phyloP scores from a whole-genome alignment of 768 basidiomycete species.

The Termitomyces sp. region DNA sequence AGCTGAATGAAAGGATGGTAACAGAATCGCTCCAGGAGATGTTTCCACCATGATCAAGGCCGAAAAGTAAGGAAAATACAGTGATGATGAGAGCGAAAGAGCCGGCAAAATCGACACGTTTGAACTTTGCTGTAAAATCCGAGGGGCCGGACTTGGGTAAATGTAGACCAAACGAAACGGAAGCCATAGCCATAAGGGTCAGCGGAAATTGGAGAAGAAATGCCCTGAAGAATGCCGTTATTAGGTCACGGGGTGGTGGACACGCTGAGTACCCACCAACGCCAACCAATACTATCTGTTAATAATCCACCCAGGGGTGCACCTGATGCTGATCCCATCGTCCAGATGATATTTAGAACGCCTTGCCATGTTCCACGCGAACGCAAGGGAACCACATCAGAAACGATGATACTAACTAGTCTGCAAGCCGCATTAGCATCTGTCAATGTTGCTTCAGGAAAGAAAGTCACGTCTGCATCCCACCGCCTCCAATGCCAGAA shows the following conservation, averaged over 20 bases:
- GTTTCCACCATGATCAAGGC: conserved; percentile 52
- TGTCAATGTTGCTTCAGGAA: neutral
- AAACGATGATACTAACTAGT: conserved; percentile 61
- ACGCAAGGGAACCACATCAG: conserved; percentile 60
- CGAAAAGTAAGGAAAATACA: conserved; percentile 54
- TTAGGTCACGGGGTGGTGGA: neutral
- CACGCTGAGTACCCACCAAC: conserved; percentile 39
- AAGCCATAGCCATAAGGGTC: conserved; percentile 46
- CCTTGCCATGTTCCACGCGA: conserved; percentile 72
- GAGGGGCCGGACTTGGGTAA: conserved; percentile 40
- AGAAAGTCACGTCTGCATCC: conserved; percentile 54
- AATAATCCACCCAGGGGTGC: conserved; percentile 64
- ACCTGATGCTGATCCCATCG: conserved; percentile 53
- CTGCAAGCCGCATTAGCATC: conserved; percentile 24
- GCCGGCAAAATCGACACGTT: conserved; percentile 61
- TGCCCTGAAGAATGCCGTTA: conserved; percentile 30
- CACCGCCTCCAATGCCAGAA: conserved; percentile 59
- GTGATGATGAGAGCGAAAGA: conserved; percentile 52
- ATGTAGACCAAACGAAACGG: conserved; percentile 52
- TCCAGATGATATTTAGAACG: conserved; percentile 57
- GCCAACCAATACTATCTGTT: conserved; percentile 63
- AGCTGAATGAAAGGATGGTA: conserved; percentile 33
- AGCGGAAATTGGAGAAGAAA: conserved; percentile 62
- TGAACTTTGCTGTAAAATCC: conserved; percentile 47
- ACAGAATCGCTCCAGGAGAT: conserved; percentile 40